Evolutionary conservation across 768 basidiomycete species (phyloP).

Genomic region (Pulveroboletus sp.): DNA sequence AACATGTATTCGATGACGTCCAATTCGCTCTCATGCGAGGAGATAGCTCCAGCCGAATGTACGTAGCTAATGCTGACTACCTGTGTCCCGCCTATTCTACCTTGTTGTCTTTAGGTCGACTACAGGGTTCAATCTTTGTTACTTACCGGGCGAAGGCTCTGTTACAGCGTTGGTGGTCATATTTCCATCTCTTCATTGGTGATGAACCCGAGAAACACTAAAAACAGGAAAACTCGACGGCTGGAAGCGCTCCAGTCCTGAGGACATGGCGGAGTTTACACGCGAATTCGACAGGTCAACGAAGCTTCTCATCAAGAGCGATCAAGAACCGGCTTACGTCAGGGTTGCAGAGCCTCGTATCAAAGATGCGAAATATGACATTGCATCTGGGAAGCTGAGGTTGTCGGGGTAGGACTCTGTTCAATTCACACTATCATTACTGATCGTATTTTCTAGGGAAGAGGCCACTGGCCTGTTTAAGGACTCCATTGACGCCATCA

Average conservation of each 20-base stretch:
- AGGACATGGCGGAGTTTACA: background rate
- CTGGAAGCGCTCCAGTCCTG: background rate
- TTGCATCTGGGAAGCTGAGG: slow-evolving; percentile 7
- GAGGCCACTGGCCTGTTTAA: slow-evolving; percentile 9
- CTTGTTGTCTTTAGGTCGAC: slow-evolving; percentile 29
- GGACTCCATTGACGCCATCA: slow-evolving; percentile 6
- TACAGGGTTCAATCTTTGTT: slow-evolving; percentile 45
- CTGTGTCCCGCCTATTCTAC: background rate
- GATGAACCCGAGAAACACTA: background rate
- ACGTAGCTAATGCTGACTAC: background rate
- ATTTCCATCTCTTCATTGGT: background rate
- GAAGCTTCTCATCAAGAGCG: slow-evolving; percentile 5
- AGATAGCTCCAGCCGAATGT: slow-evolving; percentile 31
- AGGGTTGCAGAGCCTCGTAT: slow-evolving; percentile 2
- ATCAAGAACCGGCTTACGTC: slow-evolving; percentile 6
- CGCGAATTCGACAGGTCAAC: slow-evolving; percentile 3
- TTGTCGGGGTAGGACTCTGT: slow-evolving; percentile 8
- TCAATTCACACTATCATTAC: background rate
- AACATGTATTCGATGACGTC: slow-evolving; percentile 32
- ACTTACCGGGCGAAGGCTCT: slow-evolving; percentile 34
- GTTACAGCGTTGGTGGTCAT: slow-evolving; percentile 29
- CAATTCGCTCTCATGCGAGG: slow-evolving; percentile 25
- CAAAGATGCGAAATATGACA: background rate
- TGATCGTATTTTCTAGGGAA: background rate
- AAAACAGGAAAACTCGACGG: slow-evolving; percentile 2